Base-by-base conservation (phyloP, 2,329 filamentous ascomycete species). In the Thermochaetoides dissita region DNA sequence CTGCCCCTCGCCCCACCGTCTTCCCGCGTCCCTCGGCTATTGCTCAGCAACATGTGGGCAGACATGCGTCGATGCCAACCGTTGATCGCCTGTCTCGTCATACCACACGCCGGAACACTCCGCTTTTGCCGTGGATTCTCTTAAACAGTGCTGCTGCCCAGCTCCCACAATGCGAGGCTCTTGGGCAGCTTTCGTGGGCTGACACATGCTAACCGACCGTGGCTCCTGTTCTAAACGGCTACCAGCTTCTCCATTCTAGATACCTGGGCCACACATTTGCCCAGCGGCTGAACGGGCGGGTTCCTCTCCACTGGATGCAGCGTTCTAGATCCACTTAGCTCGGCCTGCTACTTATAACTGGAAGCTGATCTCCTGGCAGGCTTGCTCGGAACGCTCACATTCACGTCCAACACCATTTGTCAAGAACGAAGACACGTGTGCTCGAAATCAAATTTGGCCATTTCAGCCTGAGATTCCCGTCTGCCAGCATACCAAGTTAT, bases 61-160 rank as follows among this genome's bases (percentile, higher is more conserved):
- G 45, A 47, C 17, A 24, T 24, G 17, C 17, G 17, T 24, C 29
- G 12, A 30, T 46, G 41, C 40, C 28, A 30, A 40, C 40, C 39
- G 39, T 42, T 28, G 41, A 33, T 43, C 35, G 31, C 30, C 17
- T 37, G 32, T 34, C 32, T 24, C 31, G 40, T 43, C 44, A 37
- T 42, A 45, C 46, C 46, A 49, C 43, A 46, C 47, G 47, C 47
- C 48, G 48, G 41, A 43, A 35, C 42, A 31, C 2, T 17, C 40
- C 34, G 40, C 33, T 37, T 37, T 28, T 31, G 30, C 9, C 34
- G 34, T 36, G 35, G 8, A 10, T 36, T 30, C 36, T 17, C 33
- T 17, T 32, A 36, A 29, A 36, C 35, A 37, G 36, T 10, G 28
- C 11, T 29, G 10, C 37, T 35, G 10, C 32, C 42, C 36, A 32